A percentile compares a stretch with the other conserved stretches of the same genome.
Conservation (phyloP, 1,284 basidiomycete species). For the Moniliophthora roreri region DNA sequence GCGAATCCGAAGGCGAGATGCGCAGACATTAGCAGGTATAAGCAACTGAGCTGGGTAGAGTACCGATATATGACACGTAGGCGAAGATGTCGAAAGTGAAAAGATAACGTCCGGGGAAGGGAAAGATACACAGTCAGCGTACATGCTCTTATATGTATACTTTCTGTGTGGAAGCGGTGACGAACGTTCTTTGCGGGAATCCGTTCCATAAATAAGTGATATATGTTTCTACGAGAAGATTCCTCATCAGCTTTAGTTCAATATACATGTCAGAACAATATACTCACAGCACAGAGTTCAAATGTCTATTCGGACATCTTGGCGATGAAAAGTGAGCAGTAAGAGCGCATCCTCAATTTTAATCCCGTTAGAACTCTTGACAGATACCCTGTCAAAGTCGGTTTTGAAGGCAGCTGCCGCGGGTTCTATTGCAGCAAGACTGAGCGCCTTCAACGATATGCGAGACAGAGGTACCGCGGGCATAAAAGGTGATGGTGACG, state of each 20-base stretch:
- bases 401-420: slow-evolving; percentile 25
- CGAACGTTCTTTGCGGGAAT: no score
- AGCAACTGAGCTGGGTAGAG: not conserved
- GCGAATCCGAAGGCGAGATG: not conserved
- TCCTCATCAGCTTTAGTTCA: no score
- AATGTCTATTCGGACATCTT: slow-evolving; percentile 23
- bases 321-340: slow-evolving; percentile 68
- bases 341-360: slow-evolving; percentile 60
- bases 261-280: not conserved
- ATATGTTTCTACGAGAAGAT: no score
- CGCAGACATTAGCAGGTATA: not conserved
- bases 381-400: slow-evolving; percentile 45
- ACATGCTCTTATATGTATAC: no score
- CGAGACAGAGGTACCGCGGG: slow-evolving; percentile 15
- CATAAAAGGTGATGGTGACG: slow-evolving; percentile 46
- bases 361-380: slow-evolving; percentile 33
- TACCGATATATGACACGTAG: not conserved
- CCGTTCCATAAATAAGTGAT: no score
- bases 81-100: not conserved
- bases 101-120: not conserved
- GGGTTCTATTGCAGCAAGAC: slow-evolving; percentile 26
- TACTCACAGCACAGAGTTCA: not conserved
- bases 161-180: no score
- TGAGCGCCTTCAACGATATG: slow-evolving; percentile 11
- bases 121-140: not conserved